Evolutionary conservation across 495 filamentous ascomycete genomes (phyloP), one percentile per base, ranked within the genome.

Genomic region (Penicillium simplicissimum): DNA sequence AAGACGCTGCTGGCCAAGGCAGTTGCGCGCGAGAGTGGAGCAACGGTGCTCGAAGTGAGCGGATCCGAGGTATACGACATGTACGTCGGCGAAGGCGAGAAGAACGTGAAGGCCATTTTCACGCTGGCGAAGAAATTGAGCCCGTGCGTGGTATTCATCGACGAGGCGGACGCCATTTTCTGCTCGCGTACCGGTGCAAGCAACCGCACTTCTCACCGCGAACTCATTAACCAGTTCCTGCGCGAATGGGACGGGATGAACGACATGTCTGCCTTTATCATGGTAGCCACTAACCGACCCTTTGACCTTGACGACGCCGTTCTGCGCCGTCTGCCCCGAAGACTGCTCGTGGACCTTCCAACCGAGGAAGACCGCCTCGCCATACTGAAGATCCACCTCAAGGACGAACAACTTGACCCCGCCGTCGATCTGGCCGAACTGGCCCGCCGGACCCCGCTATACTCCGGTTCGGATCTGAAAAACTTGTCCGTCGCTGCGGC

Each of bases 241-340:
- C 86, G 91, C n/a, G 95, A 98, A 73, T 98, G 95, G 95, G 95
- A 97, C 66, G 95, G 96, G 15, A 88, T 98, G 84, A 89, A 86
- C 42, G 88, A 91, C 62, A 81, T 87, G 49, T 89, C 88, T 8
- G 92, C 93, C 2, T 98, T 98, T 74, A 96, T 98, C 72, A 97
- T 98, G 96, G 92, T 98, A 0, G 95, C 95, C n/a, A 97, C 92
- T 13, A 98, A 98, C 70, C 81, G 94, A 14, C 94, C 94, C 0
- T 97, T 96, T 60, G 93, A 98, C 67, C 84, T 98, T 1, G 95
- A 98, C 67, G 95, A 98, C 66, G 95, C 95, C 2, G 91, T 96
- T 21, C 85, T 98, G 21, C 83, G 95, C 35, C 76, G 82, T 33
- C 82, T 98, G 21, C 96, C 95, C 8, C 79, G 95, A 23, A 82